These are phyloP conservation scores for Pseudocercospora fuligena DNA, from an alignment of 2,329 filamentous ascomycete genomes.

Conservation along the genomic window DNA sequence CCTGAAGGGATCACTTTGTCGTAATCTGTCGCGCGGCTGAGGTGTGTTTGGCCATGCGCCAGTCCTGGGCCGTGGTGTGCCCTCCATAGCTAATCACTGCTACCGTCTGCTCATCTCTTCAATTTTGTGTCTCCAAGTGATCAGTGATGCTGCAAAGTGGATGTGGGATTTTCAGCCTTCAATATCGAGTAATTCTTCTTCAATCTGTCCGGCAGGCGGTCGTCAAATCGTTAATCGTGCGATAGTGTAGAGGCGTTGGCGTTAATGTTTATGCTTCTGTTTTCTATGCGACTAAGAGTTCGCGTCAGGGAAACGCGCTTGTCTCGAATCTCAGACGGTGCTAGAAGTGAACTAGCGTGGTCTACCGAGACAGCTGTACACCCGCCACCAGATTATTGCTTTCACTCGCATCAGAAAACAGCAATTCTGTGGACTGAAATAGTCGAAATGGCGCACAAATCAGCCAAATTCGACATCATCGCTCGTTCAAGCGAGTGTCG, in stretches of 20 bases:
- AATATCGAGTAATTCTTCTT: background rate
- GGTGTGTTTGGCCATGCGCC: slow-evolving; percentile 74
- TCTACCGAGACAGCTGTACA: background rate
- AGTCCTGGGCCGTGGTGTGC: slow-evolving; percentile 77
- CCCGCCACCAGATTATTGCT: background rate
- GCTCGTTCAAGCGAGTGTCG: background rate
- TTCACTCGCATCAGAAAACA: background rate
- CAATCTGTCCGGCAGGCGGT: background rate
- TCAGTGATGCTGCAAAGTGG: background rate
- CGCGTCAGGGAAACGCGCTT: background rate
- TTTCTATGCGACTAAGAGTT: background rate
- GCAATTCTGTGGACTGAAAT: background rate
- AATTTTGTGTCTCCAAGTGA: background rate
- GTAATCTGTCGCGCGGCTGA: slow-evolving; percentile 13
- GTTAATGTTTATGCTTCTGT: background rate
- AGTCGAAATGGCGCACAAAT: background rate
- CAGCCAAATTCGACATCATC: background rate
- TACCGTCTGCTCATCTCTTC: slow-evolving; percentile 10
- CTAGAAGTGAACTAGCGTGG: background rate
- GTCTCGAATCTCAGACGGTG: background rate
- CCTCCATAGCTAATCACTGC: slow-evolving; percentile 64
- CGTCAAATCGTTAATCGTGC: slow-evolving; percentile 6
- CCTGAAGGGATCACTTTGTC: slow-evolving; percentile 21
- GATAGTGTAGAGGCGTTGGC: background rate
- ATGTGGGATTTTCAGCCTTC: background rate